Conservation (phyloP, 2,329 filamentous ascomycete species). For the Clonostachys rosea region DNA sequence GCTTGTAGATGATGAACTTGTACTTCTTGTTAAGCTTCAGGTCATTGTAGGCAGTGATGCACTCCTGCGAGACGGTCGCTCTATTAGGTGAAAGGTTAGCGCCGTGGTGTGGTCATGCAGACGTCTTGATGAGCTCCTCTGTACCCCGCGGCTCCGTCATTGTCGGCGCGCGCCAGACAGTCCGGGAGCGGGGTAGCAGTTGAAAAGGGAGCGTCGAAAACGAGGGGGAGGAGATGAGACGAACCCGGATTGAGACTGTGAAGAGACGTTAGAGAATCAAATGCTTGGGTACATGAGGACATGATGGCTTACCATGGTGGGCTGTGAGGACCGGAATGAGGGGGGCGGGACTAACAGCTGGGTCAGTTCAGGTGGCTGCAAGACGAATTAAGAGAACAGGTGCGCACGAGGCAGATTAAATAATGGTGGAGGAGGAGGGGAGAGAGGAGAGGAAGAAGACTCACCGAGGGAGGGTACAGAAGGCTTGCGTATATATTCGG, state of each 20-base stretch:
- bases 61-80: constrained; percentile 68
- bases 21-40: constrained; percentile 77
- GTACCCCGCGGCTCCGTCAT: not conserved
- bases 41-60: constrained; percentile 70
- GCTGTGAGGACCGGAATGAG: constrained; percentile 3
- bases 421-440: constrained; percentile 10
- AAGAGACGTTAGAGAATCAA: constrained; percentile 8
- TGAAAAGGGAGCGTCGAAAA: constrained; percentile 2
- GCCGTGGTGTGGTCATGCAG: not conserved
- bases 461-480: constrained; percentile 9
- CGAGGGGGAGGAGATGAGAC: constrained; percentile 25
- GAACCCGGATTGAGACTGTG: constrained; percentile 66
- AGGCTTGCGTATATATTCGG: constrained; percentile 7
- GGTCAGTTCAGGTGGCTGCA: not conserved
- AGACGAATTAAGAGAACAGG: not conserved
- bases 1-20: constrained; percentile 88
- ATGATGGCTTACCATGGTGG: constrained; percentile 32
- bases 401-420: constrained; percentile 3
- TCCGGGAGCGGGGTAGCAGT: constrained; percentile 3
- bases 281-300: constrained; percentile 1
- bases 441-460: constrained; percentile 2
- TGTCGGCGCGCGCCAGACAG: not conserved
- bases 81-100: constrained; percentile 35
- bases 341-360: constrained; percentile 1
- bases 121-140: not conserved